These are phyloP conservation scores for Cyberlindnera nakhonratchasimensis DNA, from an alignment of 805 yeast species.

Conservation along the genomic window DNA sequence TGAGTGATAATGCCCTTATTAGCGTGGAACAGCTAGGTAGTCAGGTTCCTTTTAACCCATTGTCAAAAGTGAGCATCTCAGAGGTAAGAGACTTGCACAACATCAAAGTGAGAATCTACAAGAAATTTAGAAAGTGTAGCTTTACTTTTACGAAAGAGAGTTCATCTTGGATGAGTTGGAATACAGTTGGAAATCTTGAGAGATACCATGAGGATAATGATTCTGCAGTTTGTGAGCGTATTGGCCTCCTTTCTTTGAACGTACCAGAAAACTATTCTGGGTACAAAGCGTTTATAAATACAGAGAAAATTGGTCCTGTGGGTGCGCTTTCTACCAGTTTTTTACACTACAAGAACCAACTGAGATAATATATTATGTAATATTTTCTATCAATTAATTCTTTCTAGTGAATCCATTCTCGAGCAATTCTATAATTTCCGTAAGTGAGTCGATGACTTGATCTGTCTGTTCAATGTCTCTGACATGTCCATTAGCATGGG, in stretches of 20 bases:
- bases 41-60: not conserved
- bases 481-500: conserved; percentile 47
- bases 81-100: conserved; percentile 2
- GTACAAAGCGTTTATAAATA: conserved; percentile 13
- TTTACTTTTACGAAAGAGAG: conserved; percentile 9
- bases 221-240: not conserved
- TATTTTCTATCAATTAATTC: not conserved
- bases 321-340: conserved; percentile 17
- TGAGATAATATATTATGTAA: not conserved
- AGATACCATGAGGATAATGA: not conserved
- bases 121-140: not conserved
- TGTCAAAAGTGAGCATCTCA: not conserved
- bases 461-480: conserved; percentile 33
- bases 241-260: not conserved
- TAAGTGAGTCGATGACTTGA: conserved; percentile 28
- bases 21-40: conserved; percentile 1
- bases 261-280: not conserved
- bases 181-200: conserved; percentile 23
- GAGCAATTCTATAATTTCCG: conserved; percentile 36
- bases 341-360: conserved; percentile 10
- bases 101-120: conserved; percentile 1
- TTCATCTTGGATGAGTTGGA: conserved; percentile 10
- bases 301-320: conserved; percentile 13
- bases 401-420: conserved; percentile 32
- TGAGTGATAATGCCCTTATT: conserved; percentile 5